A percentile compares a stretch with the other conserved stretches of the same genome.
Conservation (phyloP, 2,329 filamentous ascomycete genomes). For the Aspergillus ustus region DNA sequence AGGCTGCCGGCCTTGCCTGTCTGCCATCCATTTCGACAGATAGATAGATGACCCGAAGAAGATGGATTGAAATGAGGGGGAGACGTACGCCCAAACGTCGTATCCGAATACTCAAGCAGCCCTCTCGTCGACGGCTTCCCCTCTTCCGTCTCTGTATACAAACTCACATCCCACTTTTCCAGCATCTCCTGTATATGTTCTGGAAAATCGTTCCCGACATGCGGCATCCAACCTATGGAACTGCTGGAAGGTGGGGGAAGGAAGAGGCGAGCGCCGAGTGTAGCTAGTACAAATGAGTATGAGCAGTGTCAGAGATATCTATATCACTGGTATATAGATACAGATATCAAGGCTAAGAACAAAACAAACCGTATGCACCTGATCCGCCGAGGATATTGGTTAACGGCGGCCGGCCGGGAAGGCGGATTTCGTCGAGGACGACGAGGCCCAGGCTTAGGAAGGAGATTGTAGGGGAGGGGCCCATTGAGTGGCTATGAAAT, state of each 20-base stretch:
- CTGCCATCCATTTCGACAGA: too few species aligned
- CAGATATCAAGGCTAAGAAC: neutral
- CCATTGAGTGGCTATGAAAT: neutral
- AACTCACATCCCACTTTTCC: constrained; percentile 23
- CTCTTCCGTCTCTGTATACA: constrained; percentile 18
- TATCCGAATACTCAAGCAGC: constrained; percentile 34
- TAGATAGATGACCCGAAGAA: too few species aligned
- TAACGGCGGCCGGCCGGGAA: constrained; percentile 29
- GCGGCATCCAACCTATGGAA: constrained; percentile 30
- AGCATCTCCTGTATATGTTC: constrained; percentile 14
- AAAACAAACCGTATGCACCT: constrained; percentile 33
- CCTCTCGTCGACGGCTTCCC: constrained; percentile 28
- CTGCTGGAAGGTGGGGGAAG: constrained; percentile 19
- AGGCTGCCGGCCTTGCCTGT: too few species aligned
- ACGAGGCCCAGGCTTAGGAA: constrained; percentile 42
- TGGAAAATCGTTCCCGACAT: constrained; percentile 33
- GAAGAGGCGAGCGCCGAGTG: constrained; percentile 35
- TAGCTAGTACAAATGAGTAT: constrained; percentile 17
- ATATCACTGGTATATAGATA: neutral
- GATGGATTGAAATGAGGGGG: constrained; percentile 20
- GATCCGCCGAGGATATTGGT: constrained; percentile 39
- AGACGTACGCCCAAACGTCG: constrained; percentile 33
- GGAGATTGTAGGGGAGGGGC: constrained; percentile 7
- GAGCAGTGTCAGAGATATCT: neutral
- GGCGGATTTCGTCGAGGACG: constrained; percentile 42